Conservation (phyloP, 148 eudicot species). For the Talinum fruticosum region DNA sequence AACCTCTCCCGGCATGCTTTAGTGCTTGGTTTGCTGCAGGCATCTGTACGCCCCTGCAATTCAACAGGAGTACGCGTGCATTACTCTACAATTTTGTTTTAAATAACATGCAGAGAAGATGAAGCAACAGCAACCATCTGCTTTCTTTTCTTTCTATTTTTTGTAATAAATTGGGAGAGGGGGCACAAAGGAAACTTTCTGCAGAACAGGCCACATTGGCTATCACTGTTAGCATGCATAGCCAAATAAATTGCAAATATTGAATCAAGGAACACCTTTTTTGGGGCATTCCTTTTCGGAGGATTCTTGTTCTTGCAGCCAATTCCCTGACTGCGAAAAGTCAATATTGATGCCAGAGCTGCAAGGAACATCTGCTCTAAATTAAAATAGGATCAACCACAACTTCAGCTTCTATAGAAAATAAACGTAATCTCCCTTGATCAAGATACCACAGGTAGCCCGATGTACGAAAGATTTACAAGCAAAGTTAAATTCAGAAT, state of each 20-base stretch:
- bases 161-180: too few species aligned
- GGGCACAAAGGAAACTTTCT: background rate
- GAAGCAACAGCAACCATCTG: background rate
- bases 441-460: background rate
- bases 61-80: constrained; percentile 12
- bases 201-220: too few species aligned
- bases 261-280: constrained; percentile 41
- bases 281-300: constrained; percentile 41
- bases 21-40: constrained; percentile 42
- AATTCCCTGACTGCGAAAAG: constrained; percentile 41
- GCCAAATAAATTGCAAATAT: background rate
- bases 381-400: background rate
- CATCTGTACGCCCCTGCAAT: constrained; percentile 55
- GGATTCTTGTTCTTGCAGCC: constrained; percentile 32
- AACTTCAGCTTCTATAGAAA: background rate
- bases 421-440: background rate
- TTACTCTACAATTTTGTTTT: background rate
- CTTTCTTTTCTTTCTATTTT: too few species aligned
- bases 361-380: constrained; percentile 17
- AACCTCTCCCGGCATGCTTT: constrained; percentile 87
- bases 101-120: background rate
- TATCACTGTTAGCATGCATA: background rate
- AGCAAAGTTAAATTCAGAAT: background rate
- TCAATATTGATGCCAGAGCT: constrained; percentile 43
- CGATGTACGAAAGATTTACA: background rate